A percentile compares a stretch with the other conserved stretches of the same genome.
These are phyloP conservation scores for Mycena capillaripes DNA, from an alignment of 768 basidiomycete species.

Conservation along the genomic window DNA sequence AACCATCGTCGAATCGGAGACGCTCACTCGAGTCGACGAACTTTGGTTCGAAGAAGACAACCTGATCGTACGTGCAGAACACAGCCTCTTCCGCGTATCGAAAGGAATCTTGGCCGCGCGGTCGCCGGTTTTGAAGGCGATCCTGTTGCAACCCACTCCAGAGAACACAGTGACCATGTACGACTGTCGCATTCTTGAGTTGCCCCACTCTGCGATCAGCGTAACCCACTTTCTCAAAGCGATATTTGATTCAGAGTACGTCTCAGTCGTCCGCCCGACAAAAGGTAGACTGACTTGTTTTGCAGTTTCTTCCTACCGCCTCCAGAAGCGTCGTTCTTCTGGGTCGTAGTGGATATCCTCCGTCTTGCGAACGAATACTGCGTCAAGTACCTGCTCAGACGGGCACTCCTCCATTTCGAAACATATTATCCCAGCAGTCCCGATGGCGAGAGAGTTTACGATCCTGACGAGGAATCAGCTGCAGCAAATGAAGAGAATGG, in stretches of 20 bases:
- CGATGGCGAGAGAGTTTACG: neutral
- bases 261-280: neutral
- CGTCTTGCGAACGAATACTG: conserved; percentile 1
- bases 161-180: neutral
- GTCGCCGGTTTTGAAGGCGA: neutral
- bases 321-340: neutral
- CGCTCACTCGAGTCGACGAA: neutral
- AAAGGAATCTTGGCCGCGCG: conserved; percentile 2
- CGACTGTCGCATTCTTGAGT: neutral
- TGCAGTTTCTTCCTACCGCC: conserved; percentile 8
- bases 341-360: neutral
- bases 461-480: neutral
- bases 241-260: conserved; percentile 14
- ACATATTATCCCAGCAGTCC: neutral
- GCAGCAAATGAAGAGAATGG: neutral
- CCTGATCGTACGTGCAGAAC: neutral
- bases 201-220: neutral
- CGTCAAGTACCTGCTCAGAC: neutral
- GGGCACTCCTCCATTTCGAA: conserved; percentile 11
- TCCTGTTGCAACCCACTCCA: neutral
- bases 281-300: neutral
- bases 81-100: conserved; percentile 5
- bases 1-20: too few relatives aligned
- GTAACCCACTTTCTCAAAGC: conserved; percentile 6
- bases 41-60: neutral